A percentile compares a stretch with the other conserved stretches of the same genome.
Conservation (phyloP, 2,329 filamentous ascomycete genomes). For the Metarhizium sp. region DNA sequence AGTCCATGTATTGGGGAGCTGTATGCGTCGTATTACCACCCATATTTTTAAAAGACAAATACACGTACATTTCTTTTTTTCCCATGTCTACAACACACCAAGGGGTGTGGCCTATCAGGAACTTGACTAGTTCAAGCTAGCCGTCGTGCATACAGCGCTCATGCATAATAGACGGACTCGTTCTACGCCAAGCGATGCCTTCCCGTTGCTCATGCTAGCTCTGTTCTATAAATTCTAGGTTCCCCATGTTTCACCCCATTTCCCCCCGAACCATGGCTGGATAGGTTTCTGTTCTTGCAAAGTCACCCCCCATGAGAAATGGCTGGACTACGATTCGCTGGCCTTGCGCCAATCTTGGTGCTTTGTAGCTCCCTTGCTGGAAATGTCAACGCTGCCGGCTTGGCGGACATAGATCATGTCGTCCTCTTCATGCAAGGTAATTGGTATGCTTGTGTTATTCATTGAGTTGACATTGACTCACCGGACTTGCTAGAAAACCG, state of each 20-base stretch:
- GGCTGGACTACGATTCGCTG: not conserved
- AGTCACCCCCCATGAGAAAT: not conserved
- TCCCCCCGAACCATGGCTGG: not conserved
- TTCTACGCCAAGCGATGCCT: no score
- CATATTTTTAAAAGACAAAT: no score
- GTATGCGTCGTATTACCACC: no score
- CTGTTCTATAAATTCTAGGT: not conserved
- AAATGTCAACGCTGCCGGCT: slow-evolving; percentile 4
- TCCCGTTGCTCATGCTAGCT: no score
- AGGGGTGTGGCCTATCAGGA: no score
- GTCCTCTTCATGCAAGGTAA: slow-evolving; percentile 46
- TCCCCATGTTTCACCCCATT: not conserved
- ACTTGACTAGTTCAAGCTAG: no score
- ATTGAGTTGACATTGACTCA: not conserved
- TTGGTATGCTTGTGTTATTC: not conserved
- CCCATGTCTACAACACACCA: no score
- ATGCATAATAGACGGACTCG: no score
- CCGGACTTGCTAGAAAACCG: slow-evolving; percentile 17
- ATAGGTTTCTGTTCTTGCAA: not conserved
- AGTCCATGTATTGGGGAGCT: no score
- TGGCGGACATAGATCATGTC: slow-evolving; percentile 43
- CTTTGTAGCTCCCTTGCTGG: not conserved
- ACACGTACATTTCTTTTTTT: no score
- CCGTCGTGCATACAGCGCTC: no score
- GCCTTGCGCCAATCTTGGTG: not conserved